Percentiles rank a stretch among this genome's conserved stretches.
Conservation (phyloP, 2,329 filamentous ascomycete genomes). For the Nothophoma quercina region DNA sequence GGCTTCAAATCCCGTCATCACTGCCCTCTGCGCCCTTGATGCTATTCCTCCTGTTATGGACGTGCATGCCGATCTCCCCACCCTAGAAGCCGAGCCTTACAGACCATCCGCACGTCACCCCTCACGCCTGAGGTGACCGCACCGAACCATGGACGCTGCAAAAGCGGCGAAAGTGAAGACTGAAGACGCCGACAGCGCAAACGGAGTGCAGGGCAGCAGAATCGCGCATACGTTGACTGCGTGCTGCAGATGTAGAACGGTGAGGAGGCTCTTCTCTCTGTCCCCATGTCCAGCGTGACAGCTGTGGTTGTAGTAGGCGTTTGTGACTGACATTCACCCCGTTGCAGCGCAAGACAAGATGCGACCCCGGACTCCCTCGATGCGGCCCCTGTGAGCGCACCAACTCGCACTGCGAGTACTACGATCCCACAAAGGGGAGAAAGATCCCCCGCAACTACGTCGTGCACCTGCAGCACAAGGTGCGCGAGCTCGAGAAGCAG, state of each 20-base stretch:
- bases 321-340: slow-evolving; percentile 19
- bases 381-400: slow-evolving; percentile 93
- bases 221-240: slow-evolving; percentile 83
- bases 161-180: slow-evolving; percentile 26
- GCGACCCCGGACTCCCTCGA: slow-evolving; percentile 88
- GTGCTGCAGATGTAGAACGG: slow-evolving; percentile 80
- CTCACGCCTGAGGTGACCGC: slow-evolving; percentile 13
- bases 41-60: slow-evolving; percentile 26
- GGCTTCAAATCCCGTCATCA: slow-evolving; percentile 12
- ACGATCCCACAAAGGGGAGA: slow-evolving; percentile 83
- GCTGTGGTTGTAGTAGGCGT: background rate
- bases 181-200: slow-evolving; percentile 32
- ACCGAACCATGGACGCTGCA: slow-evolving; percentile 34
- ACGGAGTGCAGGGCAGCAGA: slow-evolving; percentile 56
- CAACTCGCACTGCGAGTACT: slow-evolving; percentile 93
- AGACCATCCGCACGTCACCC: slow-evolving; percentile 16
- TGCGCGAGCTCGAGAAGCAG: slow-evolving; percentile 81
- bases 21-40: slow-evolving; percentile 12
- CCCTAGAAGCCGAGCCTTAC: slow-evolving; percentile 19
- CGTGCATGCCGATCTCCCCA: slow-evolving; percentile 29
- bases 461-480: slow-evolving; percentile 86
- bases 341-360: slow-evolving; percentile 87
- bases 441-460: slow-evolving; percentile 93
- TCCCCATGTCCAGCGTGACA: background rate
- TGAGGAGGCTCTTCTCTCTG: slow-evolving; percentile 50